phyloP scores from a whole-genome alignment of 352 stramenopile genomes.

The Globisporangium alternatum region DNA sequence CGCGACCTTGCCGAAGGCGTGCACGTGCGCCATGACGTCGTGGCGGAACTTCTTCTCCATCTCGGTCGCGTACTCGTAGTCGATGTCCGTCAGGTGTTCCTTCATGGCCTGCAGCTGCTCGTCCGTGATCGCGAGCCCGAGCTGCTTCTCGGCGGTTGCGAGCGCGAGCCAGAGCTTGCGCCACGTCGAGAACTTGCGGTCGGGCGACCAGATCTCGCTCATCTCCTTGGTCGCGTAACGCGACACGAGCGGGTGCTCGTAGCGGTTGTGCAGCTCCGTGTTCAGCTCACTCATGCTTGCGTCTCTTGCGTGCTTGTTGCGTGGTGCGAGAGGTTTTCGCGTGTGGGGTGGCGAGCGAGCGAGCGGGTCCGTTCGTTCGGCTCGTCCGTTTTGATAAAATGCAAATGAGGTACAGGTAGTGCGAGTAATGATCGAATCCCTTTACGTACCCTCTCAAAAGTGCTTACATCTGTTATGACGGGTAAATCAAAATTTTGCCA shows the following conservation, averaged over 20 bases:
- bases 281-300: slow-evolving; percentile 37
- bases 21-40: slow-evolving; percentile 99
- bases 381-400: not conserved
- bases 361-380: slow-evolving; percentile 8
- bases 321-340: slow-evolving; percentile 7
- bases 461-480: no score
- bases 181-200: slow-evolving; percentile 99
- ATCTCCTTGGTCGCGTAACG: slow-evolving; percentile 99
- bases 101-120: slow-evolving; percentile 98
- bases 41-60: slow-evolving; percentile 99
- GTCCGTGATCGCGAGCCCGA: slow-evolving; percentile 96
- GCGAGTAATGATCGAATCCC: no score
- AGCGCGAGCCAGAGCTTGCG: slow-evolving; percentile 97
- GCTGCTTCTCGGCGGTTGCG: slow-evolving; percentile 95
- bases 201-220: slow-evolving; percentile 97
- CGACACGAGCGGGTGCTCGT: slow-evolving; percentile 87
- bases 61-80: slow-evolving; percentile 96
- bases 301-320: not conserved
- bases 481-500: no score
- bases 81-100: slow-evolving; percentile 94
- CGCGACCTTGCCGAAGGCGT: slow-evolving; percentile 96
- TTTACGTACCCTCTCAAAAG: no score
- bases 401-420: no score
- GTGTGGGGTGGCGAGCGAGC: slow-evolving; percentile 2
- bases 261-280: slow-evolving; percentile 59